phyloP scores from a whole-genome alignment of 1,284 basidiomycete genomes.

The Ceratobasidium sp. region DNA sequence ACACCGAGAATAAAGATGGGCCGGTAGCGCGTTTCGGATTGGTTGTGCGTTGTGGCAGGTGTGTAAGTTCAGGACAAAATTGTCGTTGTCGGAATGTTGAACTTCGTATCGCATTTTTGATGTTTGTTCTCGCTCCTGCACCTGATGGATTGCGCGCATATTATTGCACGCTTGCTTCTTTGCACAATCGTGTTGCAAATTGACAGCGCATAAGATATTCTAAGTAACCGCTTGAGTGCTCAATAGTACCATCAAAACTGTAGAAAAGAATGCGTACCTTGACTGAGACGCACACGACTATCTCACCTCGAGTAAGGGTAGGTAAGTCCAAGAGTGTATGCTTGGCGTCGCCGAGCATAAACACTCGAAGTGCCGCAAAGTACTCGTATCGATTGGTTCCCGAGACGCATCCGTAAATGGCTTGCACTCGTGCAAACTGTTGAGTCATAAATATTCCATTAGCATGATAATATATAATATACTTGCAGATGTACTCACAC shows the following conservation, averaged over 20 bases:
- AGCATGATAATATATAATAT: not conserved
- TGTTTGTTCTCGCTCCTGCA: constrained; percentile 8
- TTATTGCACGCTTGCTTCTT: not conserved
- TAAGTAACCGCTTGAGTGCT: not conserved
- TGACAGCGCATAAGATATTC: constrained; percentile 21
- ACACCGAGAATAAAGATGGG: not conserved
- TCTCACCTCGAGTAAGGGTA: not conserved
- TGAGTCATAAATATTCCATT: not conserved
- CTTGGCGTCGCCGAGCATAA: not conserved
- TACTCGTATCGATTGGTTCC: not conserved
- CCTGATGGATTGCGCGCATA: not conserved
- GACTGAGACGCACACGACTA: not conserved
- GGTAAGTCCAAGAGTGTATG: constrained; percentile 11
- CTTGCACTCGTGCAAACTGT: constrained; percentile 21
- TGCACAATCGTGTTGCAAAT: constrained; percentile 16
- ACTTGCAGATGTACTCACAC: not conserved
- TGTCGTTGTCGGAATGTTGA: not conserved
- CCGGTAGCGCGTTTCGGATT: not conserved
- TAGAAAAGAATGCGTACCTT: not conserved
- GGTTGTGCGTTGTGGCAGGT: not conserved
- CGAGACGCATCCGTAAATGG: not conserved
- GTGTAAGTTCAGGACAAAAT: not conserved
- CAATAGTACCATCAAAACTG: not conserved
- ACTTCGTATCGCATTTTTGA: not conserved
- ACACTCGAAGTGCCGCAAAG: not conserved